Evolutionary conservation across 2,329 filamentous ascomycete genomes (phyloP), one percentile per base, ranked within the genome.

Genomic region (Pseudogymnoascus sp.): DNA sequence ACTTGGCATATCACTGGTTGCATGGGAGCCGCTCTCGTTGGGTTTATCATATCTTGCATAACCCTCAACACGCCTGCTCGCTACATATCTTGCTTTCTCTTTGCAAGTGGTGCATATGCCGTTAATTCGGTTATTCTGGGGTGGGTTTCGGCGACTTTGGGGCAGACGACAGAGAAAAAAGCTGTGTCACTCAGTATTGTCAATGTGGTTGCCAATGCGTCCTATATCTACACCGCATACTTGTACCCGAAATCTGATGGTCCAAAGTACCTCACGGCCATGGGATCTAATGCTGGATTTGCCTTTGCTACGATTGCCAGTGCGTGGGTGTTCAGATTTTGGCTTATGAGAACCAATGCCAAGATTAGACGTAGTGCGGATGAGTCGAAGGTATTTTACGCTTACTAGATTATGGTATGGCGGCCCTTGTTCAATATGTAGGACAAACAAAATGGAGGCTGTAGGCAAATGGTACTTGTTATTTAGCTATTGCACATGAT

Each of bases 251-350:
- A 68, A 25, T 65, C 60, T 37, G 68, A 73, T 64, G 68, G 67
- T 2, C 71, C 71, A 2, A 68, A 69, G 58, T 74, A 73, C 58
- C 47, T 71, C 36, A 70, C 66, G 7, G 72, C 69, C 0, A 73
- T 73, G 66, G 47, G 62, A 37, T 65, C 68, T 5, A 71, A 69
- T 62, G 68, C 70, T 60, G 68, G 64, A 5, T 72, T 72, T 62
- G 74, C 72, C 6, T 62, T 72, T 28, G 72, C 71, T 3, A 72
- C 68, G 20, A 71, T 71, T 41, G 57, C 62, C 3, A 63, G 63
- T 35, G 73, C 72, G n/a, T 75, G 73, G 74, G 60, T 67, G 6
- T 69, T 74, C 64, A 71, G 67, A 63, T 36, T 69, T 14, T 69
- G 71, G 64, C 64, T 75, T 62, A 69, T 68, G 59, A 67, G 66